phyloP scores from a whole-genome alignment of 2,329 filamentous ascomycete genomes.

The Sarocladiaceae sp. region DNA sequence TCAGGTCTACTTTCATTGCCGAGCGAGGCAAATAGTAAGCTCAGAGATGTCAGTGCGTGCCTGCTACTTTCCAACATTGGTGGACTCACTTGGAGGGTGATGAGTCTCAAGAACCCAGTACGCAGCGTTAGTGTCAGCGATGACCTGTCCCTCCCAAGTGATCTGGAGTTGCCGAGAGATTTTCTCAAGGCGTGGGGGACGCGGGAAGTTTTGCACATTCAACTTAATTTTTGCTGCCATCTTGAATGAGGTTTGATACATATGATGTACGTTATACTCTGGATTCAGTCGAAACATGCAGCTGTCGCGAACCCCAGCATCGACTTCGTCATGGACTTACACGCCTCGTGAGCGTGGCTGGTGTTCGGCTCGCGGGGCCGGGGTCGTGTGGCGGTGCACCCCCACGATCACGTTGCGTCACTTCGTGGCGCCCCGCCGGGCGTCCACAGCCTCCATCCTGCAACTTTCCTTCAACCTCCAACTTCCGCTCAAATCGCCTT shows the following conservation, averaged over 20 bases:
- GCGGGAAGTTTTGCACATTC: constrained; percentile 54
- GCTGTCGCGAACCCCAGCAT: too few species aligned
- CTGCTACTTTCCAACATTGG: background rate
- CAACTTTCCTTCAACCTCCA: too few species aligned
- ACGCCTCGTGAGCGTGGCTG: constrained; percentile 12
- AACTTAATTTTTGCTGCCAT: constrained; percentile 39
- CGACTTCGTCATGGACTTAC: constrained; percentile 11
- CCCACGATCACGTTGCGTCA: constrained; percentile 11
- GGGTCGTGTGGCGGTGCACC: background rate
- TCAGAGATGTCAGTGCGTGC: constrained; percentile 18
- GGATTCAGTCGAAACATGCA: too few species aligned
- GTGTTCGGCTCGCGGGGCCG: too few species aligned
- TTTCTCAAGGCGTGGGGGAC: constrained; percentile 53
- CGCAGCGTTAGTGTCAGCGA: constrained; percentile 54
- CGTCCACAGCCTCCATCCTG: constrained; percentile 12
- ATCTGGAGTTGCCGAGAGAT: constrained; percentile 51
- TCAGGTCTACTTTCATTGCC: constrained; percentile 42
- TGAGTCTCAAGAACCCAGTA: constrained; percentile 62
- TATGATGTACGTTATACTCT: constrained; percentile 3
- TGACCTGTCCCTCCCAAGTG: constrained; percentile 47
- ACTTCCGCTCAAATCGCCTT: too few species aligned
- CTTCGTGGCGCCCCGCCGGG: constrained; percentile 15
- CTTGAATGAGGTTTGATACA: background rate
- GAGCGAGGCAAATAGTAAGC: constrained; percentile 57
- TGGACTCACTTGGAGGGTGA: constrained; percentile 52